A percentile compares a stretch with the other conserved stretches of the same genome.
Conservation (phyloP, 495 filamentous ascomycete species). For the Lophiotrema nucula region DNA sequence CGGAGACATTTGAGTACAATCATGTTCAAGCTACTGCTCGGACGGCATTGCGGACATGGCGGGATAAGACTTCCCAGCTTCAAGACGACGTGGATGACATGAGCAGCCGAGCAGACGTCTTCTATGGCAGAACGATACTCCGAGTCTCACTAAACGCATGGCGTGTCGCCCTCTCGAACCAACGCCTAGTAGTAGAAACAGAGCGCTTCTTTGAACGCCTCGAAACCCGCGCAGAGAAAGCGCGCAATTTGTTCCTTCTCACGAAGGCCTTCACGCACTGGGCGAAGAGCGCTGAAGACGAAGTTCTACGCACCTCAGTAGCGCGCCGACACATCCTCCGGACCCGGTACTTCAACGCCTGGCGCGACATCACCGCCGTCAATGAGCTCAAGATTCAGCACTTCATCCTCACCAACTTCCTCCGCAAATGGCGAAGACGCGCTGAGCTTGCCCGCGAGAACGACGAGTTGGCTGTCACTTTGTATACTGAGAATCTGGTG, state of each 20-base stretch:
- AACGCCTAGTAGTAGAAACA: slow-evolving; percentile 50
- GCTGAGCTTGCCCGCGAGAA: slow-evolving; percentile 39
- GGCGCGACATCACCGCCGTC: slow-evolving; percentile 70
- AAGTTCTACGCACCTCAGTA: slow-evolving; percentile 56
- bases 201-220: slow-evolving; percentile 62
- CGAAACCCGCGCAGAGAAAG: slow-evolving; percentile 59
- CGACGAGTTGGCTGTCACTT: slow-evolving; percentile 45
- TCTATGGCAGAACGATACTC: slow-evolving; percentile 55
- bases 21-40: slow-evolving; percentile 1
- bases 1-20: slow-evolving; percentile 58
- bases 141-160: slow-evolving; percentile 59
- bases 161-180: slow-evolving; percentile 51
- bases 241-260: slow-evolving; percentile 64
- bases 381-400: slow-evolving; percentile 67
- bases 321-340: slow-evolving; percentile 68
- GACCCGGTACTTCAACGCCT: slow-evolving; percentile 72
- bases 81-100: slow-evolving; percentile 49
- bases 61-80: slow-evolving; percentile 42
- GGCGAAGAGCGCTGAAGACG: slow-evolving; percentile 61
- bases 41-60: slow-evolving; percentile 16
- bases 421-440: slow-evolving; percentile 55
- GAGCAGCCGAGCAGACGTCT: slow-evolving; percentile 49
- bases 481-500: slow-evolving; percentile 48
- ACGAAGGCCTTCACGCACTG: slow-evolving; percentile 74
- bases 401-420: slow-evolving; percentile 58